Evolutionary conservation across 139 green algal species (phyloP).

Genomic region (Chlamydomonas urium): DNA sequence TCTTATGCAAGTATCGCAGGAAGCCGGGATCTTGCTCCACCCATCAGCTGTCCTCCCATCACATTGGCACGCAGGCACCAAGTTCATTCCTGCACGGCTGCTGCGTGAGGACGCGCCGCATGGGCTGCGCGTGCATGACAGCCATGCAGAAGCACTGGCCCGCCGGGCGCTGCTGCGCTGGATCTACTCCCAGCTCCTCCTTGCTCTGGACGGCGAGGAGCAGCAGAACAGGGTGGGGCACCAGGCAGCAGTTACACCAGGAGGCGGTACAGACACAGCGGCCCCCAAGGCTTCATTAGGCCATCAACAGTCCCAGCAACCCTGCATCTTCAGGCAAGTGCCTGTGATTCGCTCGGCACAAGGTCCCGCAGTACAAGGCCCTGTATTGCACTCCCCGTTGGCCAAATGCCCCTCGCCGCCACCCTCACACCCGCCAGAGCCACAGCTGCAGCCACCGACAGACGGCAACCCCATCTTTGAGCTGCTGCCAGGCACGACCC

Average conservation of each 20-base stretch:
- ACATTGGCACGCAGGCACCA: conserved; percentile 11
- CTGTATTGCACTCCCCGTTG: too few species aligned
- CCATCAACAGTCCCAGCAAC: not conserved
- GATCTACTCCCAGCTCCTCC: conserved; percentile 1
- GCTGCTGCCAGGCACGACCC: not conserved
- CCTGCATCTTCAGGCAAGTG: not conserved
- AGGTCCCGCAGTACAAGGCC: not conserved
- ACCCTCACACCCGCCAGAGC: not conserved
- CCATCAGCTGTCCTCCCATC: not conserved
- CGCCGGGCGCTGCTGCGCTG: conserved; percentile 11
- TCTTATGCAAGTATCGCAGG: not conserved
- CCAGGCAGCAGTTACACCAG: not conserved
- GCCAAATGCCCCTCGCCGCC: too few species aligned
- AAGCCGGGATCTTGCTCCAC: not conserved
- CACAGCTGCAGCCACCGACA: not conserved
- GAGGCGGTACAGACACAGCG: not conserved
- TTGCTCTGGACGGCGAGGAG: not conserved
- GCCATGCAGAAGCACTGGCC: conserved; percentile 11
- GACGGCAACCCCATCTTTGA: not conserved
- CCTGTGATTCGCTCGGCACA: not conserved
- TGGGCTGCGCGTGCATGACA: conserved; percentile 7
- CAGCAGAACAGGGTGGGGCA: not conserved
- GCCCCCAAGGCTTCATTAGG: not conserved
- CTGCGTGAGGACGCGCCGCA: not conserved
- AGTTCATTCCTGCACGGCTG: conserved; percentile 1